These are phyloP conservation scores for Tolypocladium album DNA, from an alignment of 2,329 filamentous ascomycete species.

Conservation along the genomic window DNA sequence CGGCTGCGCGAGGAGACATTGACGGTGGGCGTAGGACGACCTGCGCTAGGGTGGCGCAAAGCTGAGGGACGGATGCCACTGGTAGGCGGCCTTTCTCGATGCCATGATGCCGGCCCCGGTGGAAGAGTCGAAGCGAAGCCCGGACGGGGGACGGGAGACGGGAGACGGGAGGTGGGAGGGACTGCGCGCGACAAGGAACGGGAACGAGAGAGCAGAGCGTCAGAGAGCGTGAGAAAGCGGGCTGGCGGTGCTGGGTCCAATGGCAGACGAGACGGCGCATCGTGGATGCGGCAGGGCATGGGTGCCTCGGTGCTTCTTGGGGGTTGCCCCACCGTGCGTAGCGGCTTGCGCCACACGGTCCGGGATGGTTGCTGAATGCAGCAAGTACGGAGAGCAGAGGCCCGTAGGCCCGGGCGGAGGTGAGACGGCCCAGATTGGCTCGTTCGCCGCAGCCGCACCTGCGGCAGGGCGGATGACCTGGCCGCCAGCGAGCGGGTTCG, in stretches of 20 bases:
- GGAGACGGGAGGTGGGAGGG: not conserved
- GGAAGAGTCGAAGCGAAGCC: not conserved
- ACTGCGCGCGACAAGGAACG: not conserved
- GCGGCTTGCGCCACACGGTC: constrained; percentile 1
- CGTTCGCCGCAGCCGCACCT: not conserved
- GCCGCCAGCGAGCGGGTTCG: too few relatives aligned
- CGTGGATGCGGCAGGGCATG: not conserved
- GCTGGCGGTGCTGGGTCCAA: not conserved
- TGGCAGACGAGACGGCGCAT: not conserved
- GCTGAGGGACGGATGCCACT: not conserved
- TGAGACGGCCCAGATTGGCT: not conserved
- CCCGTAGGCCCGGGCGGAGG: not conserved
- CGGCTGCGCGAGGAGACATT: not conserved
- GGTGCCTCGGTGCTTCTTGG: not conserved
- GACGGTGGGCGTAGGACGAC: not conserved
- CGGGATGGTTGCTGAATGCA: not conserved
- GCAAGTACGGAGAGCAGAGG: not conserved
- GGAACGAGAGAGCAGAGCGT: too few relatives aligned
- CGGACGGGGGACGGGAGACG: not conserved
- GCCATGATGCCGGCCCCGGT: not conserved
- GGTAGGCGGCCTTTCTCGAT: not conserved
- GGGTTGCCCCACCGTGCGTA: not conserved
- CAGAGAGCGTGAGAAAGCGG: not conserved
- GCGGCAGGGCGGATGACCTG: not conserved
- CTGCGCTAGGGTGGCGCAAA: not conserved